Evolutionary conservation across 2,329 filamentous ascomycete species (phyloP), one percentile per base, ranked within the genome.

Genomic region (Botrytis aclada): DNA sequence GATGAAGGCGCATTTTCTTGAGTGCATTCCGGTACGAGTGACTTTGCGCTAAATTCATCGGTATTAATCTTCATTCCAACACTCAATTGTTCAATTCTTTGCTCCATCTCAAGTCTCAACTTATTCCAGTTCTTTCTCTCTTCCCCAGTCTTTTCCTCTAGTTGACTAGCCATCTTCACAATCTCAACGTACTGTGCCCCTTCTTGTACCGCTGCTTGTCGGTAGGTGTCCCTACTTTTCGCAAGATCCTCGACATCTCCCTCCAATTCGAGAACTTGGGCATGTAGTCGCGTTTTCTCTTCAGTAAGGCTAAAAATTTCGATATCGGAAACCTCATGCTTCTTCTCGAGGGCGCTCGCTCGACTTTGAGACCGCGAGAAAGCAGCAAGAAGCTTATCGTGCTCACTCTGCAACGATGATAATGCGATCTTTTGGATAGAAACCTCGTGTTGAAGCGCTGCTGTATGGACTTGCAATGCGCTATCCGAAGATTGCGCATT

Each of bases 341-440:
- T 88, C 78, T 83, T 84, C 73, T 86, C 86, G 3, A 88, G 81
- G 2, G 86, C 83, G 60, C 83, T 83, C 61, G 83, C 85, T 75
- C 85, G 85, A 22, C 82, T 83, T 64, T 85, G 83, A 74, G 86
- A 85, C 8, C 84, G 82, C 45, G 86, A 84, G 34, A 86, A 84
- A 39, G 85, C 87, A 32, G 86, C 83, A 5, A 88, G 82, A 6
- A 88, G 81, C 63, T 82, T 83, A 70, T 87, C 83, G 76, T 88
- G 86, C 78, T 88, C 86, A n/a, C 82, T 82, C 76, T 87, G 86
- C 10, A 88, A 80, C 1, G 85, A 86, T 74, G 86, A 84, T 34
- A 87, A 82, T 20, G 84, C 84, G 29, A 87, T 80, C 7, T 86
- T 85, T 75, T 88, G 87, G 72, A 87, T 81, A 25, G 84, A 86